phyloP scores from a whole-genome alignment of 192 early-diverging fungal species.

The Diversispora epigaea region DNA sequence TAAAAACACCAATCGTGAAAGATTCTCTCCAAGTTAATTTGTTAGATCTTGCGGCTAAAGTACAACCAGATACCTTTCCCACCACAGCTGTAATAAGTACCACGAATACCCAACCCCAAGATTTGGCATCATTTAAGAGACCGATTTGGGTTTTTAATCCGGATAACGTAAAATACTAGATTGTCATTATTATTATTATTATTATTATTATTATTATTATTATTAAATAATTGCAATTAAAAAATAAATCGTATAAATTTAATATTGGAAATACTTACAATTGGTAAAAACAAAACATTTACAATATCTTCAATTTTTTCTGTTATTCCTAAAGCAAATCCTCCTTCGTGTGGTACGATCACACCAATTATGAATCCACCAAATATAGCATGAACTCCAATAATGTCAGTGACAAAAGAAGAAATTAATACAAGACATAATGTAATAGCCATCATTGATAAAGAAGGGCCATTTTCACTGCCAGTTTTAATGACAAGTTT shows the following conservation, averaged over 20 bases:
- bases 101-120: constrained; percentile 74
- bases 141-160: constrained; percentile 88
- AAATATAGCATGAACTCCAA: constrained; percentile 94
- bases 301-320: constrained; percentile 94
- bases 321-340: constrained; percentile 82
- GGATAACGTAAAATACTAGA: constrained; percentile 87
- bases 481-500: constrained; percentile 51
- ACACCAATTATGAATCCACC: constrained; percentile 87
- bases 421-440: constrained; percentile 71
- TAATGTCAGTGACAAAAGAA: constrained; percentile 79
- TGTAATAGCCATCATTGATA: constrained; percentile 67
- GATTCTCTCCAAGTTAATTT: constrained; percentile 84
- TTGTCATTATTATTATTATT: not conserved
- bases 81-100: constrained; percentile 73
- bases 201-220: not conserved
- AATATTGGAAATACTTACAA: constrained; percentile 47
- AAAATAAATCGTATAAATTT: not conserved
- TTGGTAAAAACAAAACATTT: constrained; percentile 80
- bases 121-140: constrained; percentile 65
- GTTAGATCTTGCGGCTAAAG: constrained; percentile 60
- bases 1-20: constrained; percentile 80
- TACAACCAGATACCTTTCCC: constrained; percentile 87
- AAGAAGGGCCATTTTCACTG: constrained; percentile 54
- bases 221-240: not conserved
- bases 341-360: constrained; percentile 83